Conservation (phyloP, 2,329 filamentous ascomycete species). For the Cytospora piceicola region DNA sequence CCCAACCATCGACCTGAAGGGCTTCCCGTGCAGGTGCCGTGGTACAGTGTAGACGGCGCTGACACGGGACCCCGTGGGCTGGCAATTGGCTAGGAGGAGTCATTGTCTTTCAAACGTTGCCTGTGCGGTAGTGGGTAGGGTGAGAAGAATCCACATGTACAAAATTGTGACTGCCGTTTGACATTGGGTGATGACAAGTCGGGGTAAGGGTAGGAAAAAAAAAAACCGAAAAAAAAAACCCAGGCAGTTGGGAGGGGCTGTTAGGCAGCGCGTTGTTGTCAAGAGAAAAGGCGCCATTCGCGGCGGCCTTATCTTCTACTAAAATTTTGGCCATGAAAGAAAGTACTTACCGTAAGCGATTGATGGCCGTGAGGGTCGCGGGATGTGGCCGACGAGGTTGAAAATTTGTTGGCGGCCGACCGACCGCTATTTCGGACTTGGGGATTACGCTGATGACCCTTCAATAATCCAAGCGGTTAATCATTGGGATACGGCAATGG, state of each 20-base stretch:
- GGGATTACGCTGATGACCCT: slow-evolving; percentile 10
- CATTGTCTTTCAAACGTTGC: not conserved
- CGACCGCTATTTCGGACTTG: slow-evolving; percentile 26
- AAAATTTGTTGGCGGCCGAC: slow-evolving; percentile 23
- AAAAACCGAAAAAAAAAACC: too few species aligned
- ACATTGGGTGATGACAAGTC: not conserved
- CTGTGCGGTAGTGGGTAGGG: not conserved
- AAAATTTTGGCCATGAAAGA: not conserved
- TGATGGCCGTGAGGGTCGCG: slow-evolving; percentile 2
- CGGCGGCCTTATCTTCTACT: not conserved
- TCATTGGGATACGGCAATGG: not conserved
- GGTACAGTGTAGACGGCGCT: not conserved
- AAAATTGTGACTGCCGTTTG: not conserved
- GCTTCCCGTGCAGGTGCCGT: not conserved
- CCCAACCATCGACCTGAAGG: slow-evolving; percentile 21
- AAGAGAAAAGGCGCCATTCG: not conserved
- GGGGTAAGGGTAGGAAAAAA: too few species aligned
- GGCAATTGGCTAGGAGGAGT: not conserved
- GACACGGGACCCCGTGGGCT: not conserved
- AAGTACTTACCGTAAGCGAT: too few species aligned
- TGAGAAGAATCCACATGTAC: not conserved
- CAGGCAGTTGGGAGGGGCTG: not conserved
- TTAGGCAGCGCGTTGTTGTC: not conserved
- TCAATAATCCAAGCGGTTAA: not conserved
- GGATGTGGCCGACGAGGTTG: slow-evolving; percentile 24